A percentile compares a stretch with the other conserved stretches of the same genome.
Conservation (phyloP, 2,329 filamentous ascomycete genomes). For the Fusarium pilosicola region DNA sequence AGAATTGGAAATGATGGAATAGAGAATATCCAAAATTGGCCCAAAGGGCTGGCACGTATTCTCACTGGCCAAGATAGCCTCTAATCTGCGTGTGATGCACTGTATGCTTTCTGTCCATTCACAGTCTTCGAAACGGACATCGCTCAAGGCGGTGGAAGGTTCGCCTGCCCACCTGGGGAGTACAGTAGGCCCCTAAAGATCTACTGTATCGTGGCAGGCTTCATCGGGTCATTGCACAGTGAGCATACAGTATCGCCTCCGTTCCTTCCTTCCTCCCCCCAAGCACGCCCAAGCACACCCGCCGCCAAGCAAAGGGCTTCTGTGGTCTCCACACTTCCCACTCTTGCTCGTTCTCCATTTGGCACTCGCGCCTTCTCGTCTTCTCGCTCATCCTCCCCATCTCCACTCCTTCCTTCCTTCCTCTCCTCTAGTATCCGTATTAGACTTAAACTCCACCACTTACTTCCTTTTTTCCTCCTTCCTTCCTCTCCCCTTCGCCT, state of each 20-base stretch:
- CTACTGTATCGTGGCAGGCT: slow-evolving; percentile 15
- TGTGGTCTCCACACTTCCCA: slow-evolving; percentile 18
- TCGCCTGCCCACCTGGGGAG: neutral
- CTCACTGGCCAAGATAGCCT: slow-evolving; percentile 22
- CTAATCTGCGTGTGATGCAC: slow-evolving; percentile 31
- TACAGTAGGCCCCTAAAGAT: neutral
- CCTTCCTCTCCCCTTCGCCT: slow-evolving; percentile 40
- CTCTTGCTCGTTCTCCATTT: slow-evolving; percentile 29
- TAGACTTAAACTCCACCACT: slow-evolving; percentile 46
- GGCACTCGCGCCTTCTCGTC: slow-evolving; percentile 26
- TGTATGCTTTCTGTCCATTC: slow-evolving; percentile 32
- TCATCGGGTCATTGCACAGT: slow-evolving; percentile 14
- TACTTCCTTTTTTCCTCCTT: slow-evolving; percentile 44
- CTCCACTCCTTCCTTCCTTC: slow-evolving; percentile 45
- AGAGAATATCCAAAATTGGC: slow-evolving; percentile 11
- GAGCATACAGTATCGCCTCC: slow-evolving; percentile 27
- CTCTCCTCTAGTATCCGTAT: slow-evolving; percentile 42
- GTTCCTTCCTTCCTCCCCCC: slow-evolving; percentile 32
- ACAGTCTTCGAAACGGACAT: slow-evolving; percentile 13
- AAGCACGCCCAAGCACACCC: slow-evolving; percentile 34
- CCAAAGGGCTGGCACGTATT: slow-evolving; percentile 31
- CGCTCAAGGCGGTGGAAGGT: slow-evolving; percentile 18
- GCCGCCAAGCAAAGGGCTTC: slow-evolving; percentile 37
- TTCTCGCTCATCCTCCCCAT: neutral
- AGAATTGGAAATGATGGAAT: slow-evolving; percentile 1